A percentile compares a stretch with the other conserved stretches of the same genome.
These are phyloP conservation scores for Diaporthe ampelina DNA, from an alignment of 2,329 filamentous ascomycete species.

Conservation along the genomic window DNA sequence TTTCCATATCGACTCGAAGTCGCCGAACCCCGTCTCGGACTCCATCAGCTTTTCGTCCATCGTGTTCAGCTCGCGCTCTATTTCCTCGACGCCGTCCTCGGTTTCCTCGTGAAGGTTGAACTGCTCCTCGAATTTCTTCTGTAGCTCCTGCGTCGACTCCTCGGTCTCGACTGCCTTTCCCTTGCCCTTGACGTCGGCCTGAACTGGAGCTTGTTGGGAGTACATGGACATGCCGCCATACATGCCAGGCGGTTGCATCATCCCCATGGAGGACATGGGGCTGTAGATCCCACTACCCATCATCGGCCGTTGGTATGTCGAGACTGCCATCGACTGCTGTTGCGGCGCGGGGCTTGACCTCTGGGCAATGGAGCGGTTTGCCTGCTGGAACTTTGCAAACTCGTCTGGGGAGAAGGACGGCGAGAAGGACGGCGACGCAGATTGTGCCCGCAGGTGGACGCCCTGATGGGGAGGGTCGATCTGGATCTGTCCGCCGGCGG, in stretches of 20 bases:
- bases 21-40: conserved; percentile 82
- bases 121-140: conserved; percentile 55
- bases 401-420: conserved; percentile 86
- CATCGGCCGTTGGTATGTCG: conserved; percentile 70
- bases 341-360: conserved; percentile 72
- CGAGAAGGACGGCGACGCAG: conserved; percentile 68
- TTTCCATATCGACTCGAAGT: conserved; percentile 92
- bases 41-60: conserved; percentile 77
- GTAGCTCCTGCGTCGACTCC: conserved; percentile 75
- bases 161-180: conserved; percentile 95
- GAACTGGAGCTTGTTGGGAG: conserved; percentile 53
- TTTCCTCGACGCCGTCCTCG: conserved; percentile 73
- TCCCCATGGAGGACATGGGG: conserved; percentile 57
- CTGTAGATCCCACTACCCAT: conserved; percentile 63
- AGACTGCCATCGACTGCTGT: conserved; percentile 59
- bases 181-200: conserved; percentile 77
- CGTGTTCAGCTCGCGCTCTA: conserved; percentile 89
- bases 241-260: conserved; percentile 70
- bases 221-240: conserved; percentile 65
- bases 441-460: conserved; percentile 66
- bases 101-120: conserved; percentile 60
- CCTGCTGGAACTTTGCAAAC: conserved; percentile 88
- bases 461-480: conserved; percentile 62
- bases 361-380: conserved; percentile 67
- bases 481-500: conserved; percentile 55